A percentile compares a stretch with the other conserved stretches of the same genome.
Conservation (phyloP, 1,139 yeast species). For the Taphrina pruni region DNA sequence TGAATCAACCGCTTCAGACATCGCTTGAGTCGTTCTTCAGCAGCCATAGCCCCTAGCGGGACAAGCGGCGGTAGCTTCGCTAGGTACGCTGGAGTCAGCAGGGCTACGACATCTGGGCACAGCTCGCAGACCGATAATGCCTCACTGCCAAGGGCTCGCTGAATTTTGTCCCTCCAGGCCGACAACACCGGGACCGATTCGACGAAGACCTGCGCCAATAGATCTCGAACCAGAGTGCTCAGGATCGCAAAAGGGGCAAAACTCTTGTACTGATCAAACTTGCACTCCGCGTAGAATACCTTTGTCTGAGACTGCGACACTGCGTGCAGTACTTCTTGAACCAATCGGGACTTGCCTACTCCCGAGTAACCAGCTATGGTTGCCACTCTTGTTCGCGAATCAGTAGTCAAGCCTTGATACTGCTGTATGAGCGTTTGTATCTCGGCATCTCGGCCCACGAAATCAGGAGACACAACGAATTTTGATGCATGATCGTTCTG, state of each 20-base stretch:
- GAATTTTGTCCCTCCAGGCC: conserved; percentile 5
- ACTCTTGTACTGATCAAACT: conserved; percentile 37
- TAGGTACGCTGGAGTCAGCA: conserved; percentile 20
- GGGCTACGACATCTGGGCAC: conserved; percentile 30
- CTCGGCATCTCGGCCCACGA: conserved; percentile 34
- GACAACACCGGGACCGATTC: conserved; percentile 14
- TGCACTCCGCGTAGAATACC: conserved; percentile 29
- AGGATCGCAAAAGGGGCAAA: conserved; percentile 36
- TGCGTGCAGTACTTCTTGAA: conserved; percentile 15
- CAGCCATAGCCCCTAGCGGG: conserved; percentile 30
- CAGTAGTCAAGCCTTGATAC: conserved; percentile 10
- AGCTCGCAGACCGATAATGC: conserved; percentile 26
- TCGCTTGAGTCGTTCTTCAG: conserved; percentile 35
- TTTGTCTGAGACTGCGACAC: conserved; percentile 17
- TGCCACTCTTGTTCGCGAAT: conserved; percentile 26
- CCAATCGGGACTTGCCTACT: conserved; percentile 38
- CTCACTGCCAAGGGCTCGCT: conserved; percentile 18
- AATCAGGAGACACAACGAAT: conserved; percentile 24
- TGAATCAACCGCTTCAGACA: conserved; percentile 22
- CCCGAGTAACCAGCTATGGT: conserved; percentile 39
- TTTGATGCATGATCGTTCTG: conserved; percentile 31
- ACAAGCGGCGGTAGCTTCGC: conserved; percentile 23
- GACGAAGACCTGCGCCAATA: conserved; percentile 30
- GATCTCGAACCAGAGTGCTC: conserved; percentile 16
- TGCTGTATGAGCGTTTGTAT: conserved; percentile 7